These are phyloP conservation scores for Madurella fahalii DNA, from an alignment of 2,329 filamentous ascomycete genomes.

Conservation along the genomic window DNA sequence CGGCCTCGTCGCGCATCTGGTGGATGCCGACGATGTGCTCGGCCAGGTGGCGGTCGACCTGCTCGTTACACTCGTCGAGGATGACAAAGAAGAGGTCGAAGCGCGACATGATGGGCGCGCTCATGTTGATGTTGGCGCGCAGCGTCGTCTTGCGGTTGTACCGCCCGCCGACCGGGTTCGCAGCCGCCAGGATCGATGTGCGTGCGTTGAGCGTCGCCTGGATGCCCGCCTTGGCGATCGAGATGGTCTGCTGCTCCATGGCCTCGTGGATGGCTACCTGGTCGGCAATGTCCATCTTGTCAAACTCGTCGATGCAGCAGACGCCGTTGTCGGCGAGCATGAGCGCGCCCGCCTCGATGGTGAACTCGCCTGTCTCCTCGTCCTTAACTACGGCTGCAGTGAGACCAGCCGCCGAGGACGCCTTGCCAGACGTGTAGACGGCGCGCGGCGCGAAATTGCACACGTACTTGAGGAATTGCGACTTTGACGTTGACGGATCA, in stretches of 20 bases:
- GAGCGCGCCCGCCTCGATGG: constrained; percentile 94
- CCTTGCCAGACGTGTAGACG: constrained; percentile 96
- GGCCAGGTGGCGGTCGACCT: constrained; percentile 83
- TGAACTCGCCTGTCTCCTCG: constrained; percentile 97
- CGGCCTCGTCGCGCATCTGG: constrained; percentile 84
- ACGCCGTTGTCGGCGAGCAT: constrained; percentile 98
- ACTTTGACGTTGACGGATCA: constrained; percentile 95
- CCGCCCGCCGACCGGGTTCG: constrained; percentile 92
- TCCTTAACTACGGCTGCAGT: constrained; percentile 97
- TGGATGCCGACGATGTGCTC: constrained; percentile 94
- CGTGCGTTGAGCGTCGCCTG: constrained; percentile 95
- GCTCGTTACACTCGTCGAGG: constrained; percentile 92
- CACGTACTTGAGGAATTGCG: constrained; percentile 96
- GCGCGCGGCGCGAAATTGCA: constrained; percentile 94
- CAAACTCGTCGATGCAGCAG: constrained; percentile 97
- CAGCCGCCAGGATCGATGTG: constrained; percentile 90
- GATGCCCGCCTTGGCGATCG: constrained; percentile 96
- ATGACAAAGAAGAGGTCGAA: constrained; percentile 99
- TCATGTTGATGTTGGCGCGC: constrained; percentile 96
- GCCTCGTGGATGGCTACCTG: constrained; percentile 99
- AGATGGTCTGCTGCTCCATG: constrained; percentile 99
- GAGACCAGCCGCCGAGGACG: constrained; percentile 93
- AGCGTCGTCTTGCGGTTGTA: constrained; percentile 96
- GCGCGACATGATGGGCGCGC: constrained; percentile 97
- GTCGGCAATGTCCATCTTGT: constrained; percentile 98